These are phyloP conservation scores for Gynandropsis gynandra DNA, from an alignment of 345 rosid genomes.

Conservation along the genomic window DNA sequence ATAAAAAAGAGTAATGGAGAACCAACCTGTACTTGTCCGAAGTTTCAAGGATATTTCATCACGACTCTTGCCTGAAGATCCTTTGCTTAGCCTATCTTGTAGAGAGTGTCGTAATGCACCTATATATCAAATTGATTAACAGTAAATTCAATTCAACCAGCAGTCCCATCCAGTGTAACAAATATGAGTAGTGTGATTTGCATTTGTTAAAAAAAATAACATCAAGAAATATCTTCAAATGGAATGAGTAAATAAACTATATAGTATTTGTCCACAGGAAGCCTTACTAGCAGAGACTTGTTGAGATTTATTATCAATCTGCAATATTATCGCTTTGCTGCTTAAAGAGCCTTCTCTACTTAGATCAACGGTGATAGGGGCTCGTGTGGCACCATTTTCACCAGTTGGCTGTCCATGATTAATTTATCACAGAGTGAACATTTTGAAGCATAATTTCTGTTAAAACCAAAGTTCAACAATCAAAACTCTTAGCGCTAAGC, in stretches of 20 bases:
- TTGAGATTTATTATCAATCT: conserved; percentile 84
- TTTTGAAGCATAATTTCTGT: background rate
- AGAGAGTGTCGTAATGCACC: conserved; percentile 90
- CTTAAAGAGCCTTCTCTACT: conserved; percentile 62
- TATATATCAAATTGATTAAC: conserved; percentile 13
- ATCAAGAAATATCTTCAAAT: no score
- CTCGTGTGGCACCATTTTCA: conserved; percentile 98
- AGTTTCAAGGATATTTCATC: conserved; percentile 87
- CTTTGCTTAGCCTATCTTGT: conserved; percentile 87
- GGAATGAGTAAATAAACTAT: no score
- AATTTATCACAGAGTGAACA: conserved; percentile 10
- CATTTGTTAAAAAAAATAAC: background rate
- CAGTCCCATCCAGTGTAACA: conserved; percentile 9
- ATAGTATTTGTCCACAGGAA: no score
- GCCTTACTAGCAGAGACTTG: conserved; percentile 90
- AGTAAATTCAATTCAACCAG: no score
- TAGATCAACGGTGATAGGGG: conserved; percentile 76
- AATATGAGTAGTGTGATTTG: conserved; percentile 23
- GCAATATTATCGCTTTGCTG: conserved; percentile 68
- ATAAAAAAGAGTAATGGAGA: conserved; percentile 1
- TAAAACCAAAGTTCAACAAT: background rate
- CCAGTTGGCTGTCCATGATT: conserved; percentile 74
- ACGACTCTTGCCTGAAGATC: conserved; percentile 70
- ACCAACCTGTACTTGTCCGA: conserved; percentile 80
- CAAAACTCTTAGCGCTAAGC: conserved; percentile 1